phyloP scores from a whole-genome alignment of 148 eudicot species.

The Chenopodium berlandieri region DNA sequence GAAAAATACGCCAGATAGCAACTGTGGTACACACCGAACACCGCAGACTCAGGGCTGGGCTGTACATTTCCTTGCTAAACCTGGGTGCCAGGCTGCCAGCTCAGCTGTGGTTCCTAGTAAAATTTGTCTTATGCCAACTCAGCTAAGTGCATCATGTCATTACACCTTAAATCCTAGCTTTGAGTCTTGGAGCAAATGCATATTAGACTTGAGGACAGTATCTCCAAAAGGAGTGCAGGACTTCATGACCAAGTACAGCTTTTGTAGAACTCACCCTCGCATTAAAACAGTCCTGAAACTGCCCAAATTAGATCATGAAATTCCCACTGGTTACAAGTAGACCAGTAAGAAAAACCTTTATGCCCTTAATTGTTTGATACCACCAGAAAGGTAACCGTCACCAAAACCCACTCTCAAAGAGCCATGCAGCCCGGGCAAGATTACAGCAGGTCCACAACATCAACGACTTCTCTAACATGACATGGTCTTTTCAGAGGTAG shows the following conservation, averaged over 20 bases:
- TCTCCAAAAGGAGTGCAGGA: not conserved
- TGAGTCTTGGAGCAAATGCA: not conserved
- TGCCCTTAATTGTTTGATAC: not conserved
- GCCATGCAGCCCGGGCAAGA: not conserved
- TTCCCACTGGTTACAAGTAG: not conserved
- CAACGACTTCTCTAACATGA: slow-evolving; percentile 40
- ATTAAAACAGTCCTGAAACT: not conserved
- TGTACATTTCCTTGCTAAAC: not conserved
- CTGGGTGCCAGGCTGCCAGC: not conserved
- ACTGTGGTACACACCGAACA: not conserved
- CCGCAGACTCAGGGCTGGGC: not conserved
- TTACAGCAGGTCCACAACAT: slow-evolving; percentile 11
- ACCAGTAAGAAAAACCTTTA: not conserved
- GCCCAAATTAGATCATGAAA: not conserved
- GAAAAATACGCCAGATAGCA: not conserved
- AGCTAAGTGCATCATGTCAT: not conserved
- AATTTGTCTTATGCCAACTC: not conserved
- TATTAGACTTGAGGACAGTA: not conserved
- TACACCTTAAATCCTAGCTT: not conserved
- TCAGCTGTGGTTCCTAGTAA: not conserved
- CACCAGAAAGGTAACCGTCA: not conserved
- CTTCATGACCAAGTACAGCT: not conserved
- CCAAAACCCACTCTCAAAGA: not conserved
- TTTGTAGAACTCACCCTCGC: not conserved
- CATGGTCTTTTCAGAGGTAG: slow-evolving; percentile 58